phyloP scores from a whole-genome alignment of 179 eudicot species.

The Vitellaria paradoxa region DNA sequence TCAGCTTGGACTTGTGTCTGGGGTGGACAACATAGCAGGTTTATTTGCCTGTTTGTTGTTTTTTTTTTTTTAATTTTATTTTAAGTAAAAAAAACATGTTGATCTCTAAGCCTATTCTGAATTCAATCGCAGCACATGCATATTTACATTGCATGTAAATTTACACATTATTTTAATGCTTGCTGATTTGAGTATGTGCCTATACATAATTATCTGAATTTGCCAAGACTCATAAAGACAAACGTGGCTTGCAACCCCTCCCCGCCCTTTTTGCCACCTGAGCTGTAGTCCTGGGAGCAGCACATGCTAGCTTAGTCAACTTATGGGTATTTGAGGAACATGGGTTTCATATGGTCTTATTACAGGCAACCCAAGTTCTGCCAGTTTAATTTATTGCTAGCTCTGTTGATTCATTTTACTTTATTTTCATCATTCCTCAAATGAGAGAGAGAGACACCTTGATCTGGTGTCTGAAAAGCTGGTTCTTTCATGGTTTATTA shows the following conservation, averaged over 20 bases:
- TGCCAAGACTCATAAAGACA: background rate
- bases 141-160: too few species aligned
- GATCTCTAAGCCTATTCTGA: background rate
- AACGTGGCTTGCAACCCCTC: background rate
- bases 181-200: background rate
- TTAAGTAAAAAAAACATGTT: background rate
- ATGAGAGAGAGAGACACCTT: background rate
- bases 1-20: background rate
- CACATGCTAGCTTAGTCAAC: background rate
- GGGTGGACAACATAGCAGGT: background rate
- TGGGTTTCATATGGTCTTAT: background rate
- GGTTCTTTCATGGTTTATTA: constrained; percentile 3
- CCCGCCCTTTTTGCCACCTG: background rate
- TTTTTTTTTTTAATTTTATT: background rate
- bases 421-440: background rate
- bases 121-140: background rate
- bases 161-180: too few species aligned
- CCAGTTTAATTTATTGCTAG: background rate
- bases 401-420: too few species aligned
- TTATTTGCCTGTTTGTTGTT: background rate
- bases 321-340: background rate
- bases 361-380: background rate
- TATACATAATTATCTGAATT: background rate
- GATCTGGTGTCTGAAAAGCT: background rate
- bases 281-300: background rate